Evolutionary conservation across 371 early-diverging fungal genomes (phyloP), one percentile per base, ranked within the genome.

Genomic region (Blakeslea trispora): DNA sequence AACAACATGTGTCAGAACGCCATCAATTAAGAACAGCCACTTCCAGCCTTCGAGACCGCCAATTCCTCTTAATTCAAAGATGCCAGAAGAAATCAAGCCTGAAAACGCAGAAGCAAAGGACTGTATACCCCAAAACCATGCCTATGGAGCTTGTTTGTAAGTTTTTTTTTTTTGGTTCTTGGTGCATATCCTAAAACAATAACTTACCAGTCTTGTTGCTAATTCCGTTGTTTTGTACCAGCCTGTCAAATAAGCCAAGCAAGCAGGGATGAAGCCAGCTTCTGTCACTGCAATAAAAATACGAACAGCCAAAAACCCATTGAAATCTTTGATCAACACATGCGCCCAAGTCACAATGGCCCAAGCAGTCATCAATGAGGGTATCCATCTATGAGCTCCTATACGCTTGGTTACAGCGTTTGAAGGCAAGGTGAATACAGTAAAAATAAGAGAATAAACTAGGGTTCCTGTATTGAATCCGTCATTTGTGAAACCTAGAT

Each of bases 241-340:
- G 0, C 71, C 64, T 0, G 82, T 81, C 9, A 87, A 68, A 53
- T 87, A 85, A 34, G 74, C 66, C 15, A 84, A 56, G 34, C 81
- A 77, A 0, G 81, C 75, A 1, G 87, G 85, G 51, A 87, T 84
- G 34, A 80, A 82, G 1, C 87, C 87, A 23, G 80, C 87, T 64
- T 72, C 68, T 43, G 68, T 72, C 7, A 71, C 43, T 2, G 71
- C 75, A 59, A 71, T 63, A 19, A 72, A 51, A 9, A 65, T 48
- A 15, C 70, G 66, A 41, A 69, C 46, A 19, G 55, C 64, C 23
- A 74, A 41, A 61, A 51, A 72, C 10, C 61, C 61, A 13, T 35
- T 22, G 53, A 61, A 68, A 15, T 74, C 54, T 63, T 52, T 47
- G 19, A 22, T 23, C 10, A 28, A 28, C 7, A 28, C 28, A 7